Percentiles rank a stretch among this genome's conserved stretches.
Evolutionary conservation across 345 rosid genomes (phyloP).

Genomic region (Eucalyptus cloeziana): DNA sequence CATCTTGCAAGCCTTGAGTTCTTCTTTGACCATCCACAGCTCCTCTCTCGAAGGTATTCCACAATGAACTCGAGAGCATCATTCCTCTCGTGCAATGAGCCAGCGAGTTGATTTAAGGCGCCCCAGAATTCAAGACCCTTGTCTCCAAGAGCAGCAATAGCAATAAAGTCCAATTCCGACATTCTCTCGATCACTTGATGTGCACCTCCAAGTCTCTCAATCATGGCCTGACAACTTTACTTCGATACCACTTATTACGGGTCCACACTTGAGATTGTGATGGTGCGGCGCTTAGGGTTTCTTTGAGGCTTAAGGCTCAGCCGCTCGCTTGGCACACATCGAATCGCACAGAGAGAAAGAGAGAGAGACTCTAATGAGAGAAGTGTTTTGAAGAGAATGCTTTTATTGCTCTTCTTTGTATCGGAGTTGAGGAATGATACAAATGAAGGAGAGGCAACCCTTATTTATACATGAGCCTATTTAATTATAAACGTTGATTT

Average conservation of each 20-base stretch:
- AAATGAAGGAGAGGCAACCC: not conserved
- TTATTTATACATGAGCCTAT: not conserved
- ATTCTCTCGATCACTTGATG: not conserved
- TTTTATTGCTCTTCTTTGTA: not conserved
- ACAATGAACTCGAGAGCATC: not conserved
- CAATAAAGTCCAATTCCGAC: not conserved
- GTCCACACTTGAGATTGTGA: not conserved
- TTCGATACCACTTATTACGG: rapidly evolving
- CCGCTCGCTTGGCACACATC: not conserved
- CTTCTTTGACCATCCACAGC: not conserved
- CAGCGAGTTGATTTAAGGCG: not conserved
- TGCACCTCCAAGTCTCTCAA: not conserved
- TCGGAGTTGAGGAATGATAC: not conserved
- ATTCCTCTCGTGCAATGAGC: not conserved
- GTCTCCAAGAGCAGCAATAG: not conserved
- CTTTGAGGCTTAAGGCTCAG: not conserved
- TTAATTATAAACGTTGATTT: not conserved
- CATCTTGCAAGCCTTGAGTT: not conserved
- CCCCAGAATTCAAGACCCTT: not conserved
- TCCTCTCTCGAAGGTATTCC: not conserved
- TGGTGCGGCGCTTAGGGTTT: not conserved
- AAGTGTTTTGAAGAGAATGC: not conserved
- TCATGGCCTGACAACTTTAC: rapidly evolving
- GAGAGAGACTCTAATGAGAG: not conserved
- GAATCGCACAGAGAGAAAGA: rapidly evolving